Evolutionary conservation across 2,329 filamentous ascomycete genomes (phyloP).

Genomic region (Alternaria metachromatica): DNA sequence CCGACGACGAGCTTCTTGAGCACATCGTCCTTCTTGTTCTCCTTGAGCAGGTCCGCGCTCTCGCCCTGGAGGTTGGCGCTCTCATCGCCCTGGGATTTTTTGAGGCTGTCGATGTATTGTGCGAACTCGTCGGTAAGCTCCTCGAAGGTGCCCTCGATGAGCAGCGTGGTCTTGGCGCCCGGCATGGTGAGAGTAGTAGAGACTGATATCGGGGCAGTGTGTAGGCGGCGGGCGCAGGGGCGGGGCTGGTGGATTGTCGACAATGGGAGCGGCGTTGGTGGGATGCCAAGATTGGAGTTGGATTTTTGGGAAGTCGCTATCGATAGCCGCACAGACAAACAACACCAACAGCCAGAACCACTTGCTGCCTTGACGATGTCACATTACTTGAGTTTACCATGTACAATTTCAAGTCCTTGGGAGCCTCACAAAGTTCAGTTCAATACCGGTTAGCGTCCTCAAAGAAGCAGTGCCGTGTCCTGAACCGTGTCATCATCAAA

Average conservation of each 20-base stretch:
- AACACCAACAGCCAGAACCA: background rate
- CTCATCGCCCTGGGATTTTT: constrained; percentile 65
- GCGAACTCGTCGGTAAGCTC: constrained; percentile 95
- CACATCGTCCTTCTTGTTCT: constrained; percentile 78
- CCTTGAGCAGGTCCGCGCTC: constrained; percentile 72
- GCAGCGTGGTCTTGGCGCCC: constrained; percentile 66
- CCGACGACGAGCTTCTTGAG: constrained; percentile 88
- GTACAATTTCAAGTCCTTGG: background rate
- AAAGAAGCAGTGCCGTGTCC: background rate
- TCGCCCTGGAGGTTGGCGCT: constrained; percentile 63
- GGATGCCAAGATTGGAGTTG: constrained; percentile 38
- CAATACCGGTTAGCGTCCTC: background rate
- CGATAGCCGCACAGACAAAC: constrained; percentile 22
- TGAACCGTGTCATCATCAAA: background rate
- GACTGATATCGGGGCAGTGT: constrained; percentile 29
- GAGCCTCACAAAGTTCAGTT: background rate
- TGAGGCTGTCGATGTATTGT: constrained; percentile 86
- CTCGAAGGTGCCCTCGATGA: constrained; percentile 90
- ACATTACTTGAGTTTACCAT: background rate
- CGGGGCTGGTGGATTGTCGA: constrained; percentile 34
- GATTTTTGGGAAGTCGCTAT: constrained; percentile 30
- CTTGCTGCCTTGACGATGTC: background rate
- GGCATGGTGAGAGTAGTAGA: constrained; percentile 57
- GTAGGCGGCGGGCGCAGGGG: constrained; percentile 20
- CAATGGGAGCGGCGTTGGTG: constrained; percentile 31